Evolutionary conservation across 805 yeast species (phyloP), one percentile per base, ranked within the genome.

Genomic region (Barnettozyma pratensis): DNA sequence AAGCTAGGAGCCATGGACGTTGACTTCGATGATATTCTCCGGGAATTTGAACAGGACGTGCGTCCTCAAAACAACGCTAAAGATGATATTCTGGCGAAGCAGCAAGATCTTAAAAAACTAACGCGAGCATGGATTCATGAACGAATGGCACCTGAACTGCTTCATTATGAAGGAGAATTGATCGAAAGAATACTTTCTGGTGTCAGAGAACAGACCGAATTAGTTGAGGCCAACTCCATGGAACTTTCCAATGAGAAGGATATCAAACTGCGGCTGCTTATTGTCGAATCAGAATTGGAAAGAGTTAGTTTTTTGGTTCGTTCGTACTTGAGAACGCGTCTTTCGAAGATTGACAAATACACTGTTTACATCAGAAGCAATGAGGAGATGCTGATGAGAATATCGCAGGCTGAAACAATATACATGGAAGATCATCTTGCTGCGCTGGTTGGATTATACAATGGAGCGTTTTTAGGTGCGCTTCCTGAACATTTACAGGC

Each of bases 211-310:
- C 91, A 88, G 64, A 80, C 89, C 48, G 95, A 86, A 54, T 75
- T 77, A 47, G 81, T 92, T 37, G 92, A 86, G 57, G 73, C 80
- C 44, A 87, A 88, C 56, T 84, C 96, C 7, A 82, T 88, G 60
- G 91, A 86, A 47, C 70, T 85, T 37, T 79, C 79, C 44, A 72
- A 74, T 39, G 82, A 81, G 49, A 73, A 69, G 45, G 87, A 84
- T 52, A 81, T 83, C 65, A 91, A 91, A 60, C 67, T 92, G 49
- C 84, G 87, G 49, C 71, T 91, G 41, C 79, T 94, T 70, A 79
- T 95, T 27, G 83, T 92, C 56, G 99, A 94, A 61, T 85, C 95
- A 11, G 98, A 94, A 57, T 75, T 94, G 27, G 98, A 94, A 58
- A 71, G 99, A 48, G 78, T 89, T 31, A 88, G 84, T 58, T 94